phyloP scores from a whole-genome alignment of 768 basidiomycete genomes.

The Collybia mongolica region DNA sequence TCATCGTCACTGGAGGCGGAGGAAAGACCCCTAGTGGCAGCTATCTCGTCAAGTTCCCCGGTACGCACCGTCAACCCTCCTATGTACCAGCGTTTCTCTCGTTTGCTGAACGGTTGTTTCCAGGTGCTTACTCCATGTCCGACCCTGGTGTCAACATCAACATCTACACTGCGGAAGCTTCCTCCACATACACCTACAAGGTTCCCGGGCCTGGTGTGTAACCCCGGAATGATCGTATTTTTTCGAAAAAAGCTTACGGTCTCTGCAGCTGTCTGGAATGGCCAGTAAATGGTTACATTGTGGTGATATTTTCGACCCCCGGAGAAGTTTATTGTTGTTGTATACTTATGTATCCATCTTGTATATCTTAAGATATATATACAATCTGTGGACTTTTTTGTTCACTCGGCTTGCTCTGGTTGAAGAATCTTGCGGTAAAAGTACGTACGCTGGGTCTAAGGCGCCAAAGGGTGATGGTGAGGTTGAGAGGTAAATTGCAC shows the following conservation, averaged over 20 bases:
- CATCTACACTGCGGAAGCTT: constrained; percentile 32
- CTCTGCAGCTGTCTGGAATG: constrained; percentile 20
- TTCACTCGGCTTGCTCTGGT: background rate
- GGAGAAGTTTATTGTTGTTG: background rate
- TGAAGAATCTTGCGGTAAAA: too few species aligned
- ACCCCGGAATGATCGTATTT: background rate
- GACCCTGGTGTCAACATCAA: constrained; percentile 36
- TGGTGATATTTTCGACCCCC: background rate
- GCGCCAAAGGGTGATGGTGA: constrained; percentile 70
- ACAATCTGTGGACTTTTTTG: background rate
- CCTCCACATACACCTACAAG: constrained; percentile 28
- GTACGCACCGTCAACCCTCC: constrained; percentile 3
- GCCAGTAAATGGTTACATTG: constrained; percentile 8
- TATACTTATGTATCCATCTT: background rate
- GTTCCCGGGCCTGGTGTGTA: constrained; percentile 32
- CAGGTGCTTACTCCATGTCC: constrained; percentile 29
- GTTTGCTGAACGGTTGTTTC: background rate
- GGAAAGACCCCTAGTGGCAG: constrained; percentile 26
- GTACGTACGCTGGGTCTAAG: too few species aligned
- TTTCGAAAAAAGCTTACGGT: background rate
- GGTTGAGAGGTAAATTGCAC: constrained; percentile 68
- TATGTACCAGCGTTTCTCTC: background rate
- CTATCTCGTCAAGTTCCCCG: constrained; percentile 34
- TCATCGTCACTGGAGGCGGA: constrained; percentile 35
- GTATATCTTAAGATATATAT: background rate